Base-by-base conservation (phyloP, 2,329 filamentous ascomycete genomes). In the Alternaria sp. region DNA sequence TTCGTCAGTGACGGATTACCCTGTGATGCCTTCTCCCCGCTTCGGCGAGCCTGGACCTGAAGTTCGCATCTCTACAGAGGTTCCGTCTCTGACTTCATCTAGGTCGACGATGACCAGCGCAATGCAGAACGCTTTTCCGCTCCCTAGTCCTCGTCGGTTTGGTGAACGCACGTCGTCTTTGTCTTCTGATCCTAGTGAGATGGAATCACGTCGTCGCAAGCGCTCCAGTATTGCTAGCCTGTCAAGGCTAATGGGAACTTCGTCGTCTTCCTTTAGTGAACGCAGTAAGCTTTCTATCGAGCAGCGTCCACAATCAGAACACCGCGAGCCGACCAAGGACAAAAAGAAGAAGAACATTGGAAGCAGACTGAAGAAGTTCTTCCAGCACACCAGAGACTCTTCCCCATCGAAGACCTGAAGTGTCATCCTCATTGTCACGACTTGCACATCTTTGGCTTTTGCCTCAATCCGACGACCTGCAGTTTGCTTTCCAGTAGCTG, bases 151-250 rank as follows among this genome's bases (percentile, higher is more conserved):
- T 59, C 82, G 83, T 7, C 82, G 83, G 47, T 71, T 69, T 51
- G 77, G 77, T 43, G 75, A 80, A 34, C 78, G 76, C 39, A 79
- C 77, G 4, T 68, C 79, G 4, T 82, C 81, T 3, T 65, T 82
- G 5, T 77, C 74, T 24, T 81, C 81, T n/a, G 74, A 74, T 48
- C 73, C 75, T 5, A 78, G 78, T 51, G 79, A 78, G 20, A 64
- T 72, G 11, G 77, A 80, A 26, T 75, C 76, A 43, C 89, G 89
- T 62, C 89, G 89, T 22, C 87, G 89, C 42, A 88, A 92, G 71
- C 87, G 91, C 54, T 90, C 89, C 4, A 94, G 91, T 72, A 85
- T 94, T 65, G 91, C 88, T 30, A 93, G 91, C 70, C 81, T 94
- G 30, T 92, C 91, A 65, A 87, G 91, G 49, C 82, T 94, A 39